Base-by-base conservation (phyloP, 768 basidiomycete species). In the Strobilomyces dryophilus region DNA sequence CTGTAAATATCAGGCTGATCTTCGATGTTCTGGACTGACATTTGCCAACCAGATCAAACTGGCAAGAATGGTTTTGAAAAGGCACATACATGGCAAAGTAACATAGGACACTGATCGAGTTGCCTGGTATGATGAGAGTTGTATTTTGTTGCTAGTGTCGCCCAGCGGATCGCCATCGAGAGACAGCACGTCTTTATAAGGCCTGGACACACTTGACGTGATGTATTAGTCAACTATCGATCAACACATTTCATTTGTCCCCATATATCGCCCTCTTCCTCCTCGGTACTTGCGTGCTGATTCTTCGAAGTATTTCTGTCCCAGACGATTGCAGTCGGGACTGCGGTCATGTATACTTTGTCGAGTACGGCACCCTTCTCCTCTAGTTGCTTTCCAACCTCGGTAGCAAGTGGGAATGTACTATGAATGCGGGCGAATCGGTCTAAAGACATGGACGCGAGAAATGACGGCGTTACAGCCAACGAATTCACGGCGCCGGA, bases 31-130 rank as follows among this genome's bases (percentile, higher is more conserved):
- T 29, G 26, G 12, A 45, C n/a, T 12, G 24, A 47, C 40, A 36
- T 43, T 61, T 31, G 55, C 43, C 51, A 32, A 54, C 24, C 50
- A 91, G 87, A 91, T 66, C 88, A 83, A 71, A 68, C 73, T 39
- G 88, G 84, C 34, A 71, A 62, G 59, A 97, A 98, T 64, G 95
- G 95, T 5, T 98, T 98, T 67, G 95, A 98, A 71, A 85, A 83
- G 58, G 94, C 85, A 8, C 85, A 83, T 57, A 84, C 76, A 15
- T 98, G 95, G 95, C 80, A 85, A 72, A 92, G 89, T 62, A 76
- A 85, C 65, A 92, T 94, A 61, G 92, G 80, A 4, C 57, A 67
- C 34, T 61, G 51, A 61, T 24, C 9, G 14, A 37, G 31, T 24
- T 18, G 11, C 20, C 10, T 43, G 29, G 26, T 31, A 45, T 15